phyloP scores from a whole-genome alignment of 2,329 filamentous ascomycete species.

The Beauveria australis region DNA sequence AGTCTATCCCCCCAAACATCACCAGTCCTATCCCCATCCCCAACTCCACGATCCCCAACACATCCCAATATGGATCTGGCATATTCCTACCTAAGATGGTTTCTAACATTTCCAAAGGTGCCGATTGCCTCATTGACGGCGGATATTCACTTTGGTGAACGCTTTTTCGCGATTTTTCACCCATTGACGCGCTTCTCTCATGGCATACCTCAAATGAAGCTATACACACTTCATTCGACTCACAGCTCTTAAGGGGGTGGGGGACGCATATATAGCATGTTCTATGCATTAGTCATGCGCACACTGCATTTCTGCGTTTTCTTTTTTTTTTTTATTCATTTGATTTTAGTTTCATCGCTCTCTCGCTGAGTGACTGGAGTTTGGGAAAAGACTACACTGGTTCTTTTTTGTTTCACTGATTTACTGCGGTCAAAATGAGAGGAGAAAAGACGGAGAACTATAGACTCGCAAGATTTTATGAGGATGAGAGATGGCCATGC shows the following conservation, averaged over 20 bases:
- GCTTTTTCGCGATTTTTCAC: background rate
- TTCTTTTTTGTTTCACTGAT: background rate
- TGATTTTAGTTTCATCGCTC: background rate
- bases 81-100: too few relatives aligned
- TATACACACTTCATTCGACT: background rate
- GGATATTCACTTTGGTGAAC: constrained; percentile 56
- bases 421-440: background rate
- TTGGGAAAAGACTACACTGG: background rate
- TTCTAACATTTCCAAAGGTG: background rate
- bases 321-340: background rate
- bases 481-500: background rate
- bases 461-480: background rate
- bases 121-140: constrained; percentile 56
- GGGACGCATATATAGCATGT: background rate
- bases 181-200: background rate
- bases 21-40: background rate
- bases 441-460: background rate
- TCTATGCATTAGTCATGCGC: background rate
- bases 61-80: constrained; percentile 33
- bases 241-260: background rate
- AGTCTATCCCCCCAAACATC: background rate
- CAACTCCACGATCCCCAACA: background rate
- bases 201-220: background rate
- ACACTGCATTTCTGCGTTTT: constrained; percentile 6
- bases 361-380: constrained; percentile 2